Base-by-base conservation (phyloP, 768 basidiomycete genomes). In the Xerocomellus chrysenteron region DNA sequence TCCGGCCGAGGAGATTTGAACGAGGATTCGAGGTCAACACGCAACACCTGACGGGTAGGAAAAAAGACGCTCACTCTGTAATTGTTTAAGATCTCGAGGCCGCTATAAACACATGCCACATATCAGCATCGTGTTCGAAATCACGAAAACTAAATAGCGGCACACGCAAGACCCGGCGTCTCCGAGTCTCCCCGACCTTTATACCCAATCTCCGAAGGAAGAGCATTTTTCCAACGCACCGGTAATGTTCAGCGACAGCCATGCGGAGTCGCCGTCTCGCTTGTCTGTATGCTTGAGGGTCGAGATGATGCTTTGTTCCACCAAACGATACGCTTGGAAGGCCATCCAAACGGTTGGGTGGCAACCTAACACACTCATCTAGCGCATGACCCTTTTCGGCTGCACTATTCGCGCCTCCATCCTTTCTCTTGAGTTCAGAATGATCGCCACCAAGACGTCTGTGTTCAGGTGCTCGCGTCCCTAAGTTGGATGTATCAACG, bases 191-290 rank as follows among this genome's bases (percentile, higher is more conserved):
- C 28, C 19, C 39, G 1, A 40, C 19, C 10, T 45, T 17, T 26
- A 50, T n/a, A 11, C 32, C 30, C 8, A 45, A 45, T 39, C 13
- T 37, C 42, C 13, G n/a, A 48, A 48, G n/a, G 19, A 50, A 55
- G 8, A 35, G 21, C 9, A 43, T 17, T 36, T 5, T 48, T 33
- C 2, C 16, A 55, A 70, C 64, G 37, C 62, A 87, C 87, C 84
- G 82, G 72, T 98, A 96, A 68, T 88, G 87, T 65, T 96, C 93
- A 48, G 86, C 63, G 0, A 90, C 80, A 2, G 96, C 97, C 57
- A 84, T 86, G 70, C 90, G 90, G 44, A 99, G 78, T 65, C 84
- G 85, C 69, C 85, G 86, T 74, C 90, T 92, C n/a, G 95, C 94
- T 39, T 83, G 76, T 40, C 84, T 76, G 72, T 97, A 99, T 53